phyloP scores from a whole-genome alignment of 2,329 filamentous ascomycete genomes.

The Neospermospora avenae region DNA sequence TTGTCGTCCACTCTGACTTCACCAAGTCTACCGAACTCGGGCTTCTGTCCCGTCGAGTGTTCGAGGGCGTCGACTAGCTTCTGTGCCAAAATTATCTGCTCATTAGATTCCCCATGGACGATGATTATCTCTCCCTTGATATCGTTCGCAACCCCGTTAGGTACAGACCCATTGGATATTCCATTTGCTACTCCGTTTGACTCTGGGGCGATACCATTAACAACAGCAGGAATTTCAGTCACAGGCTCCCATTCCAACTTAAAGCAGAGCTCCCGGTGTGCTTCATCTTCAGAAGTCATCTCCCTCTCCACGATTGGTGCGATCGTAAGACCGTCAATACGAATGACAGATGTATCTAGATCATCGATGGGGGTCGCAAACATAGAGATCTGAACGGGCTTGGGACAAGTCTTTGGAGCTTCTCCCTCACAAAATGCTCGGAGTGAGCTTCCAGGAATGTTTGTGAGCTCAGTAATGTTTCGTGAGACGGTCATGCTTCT shows the following conservation, averaged over 20 bases:
- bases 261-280: conserved; percentile 44
- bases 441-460: conserved; percentile 37
- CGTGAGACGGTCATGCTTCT: conserved; percentile 39
- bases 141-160: background rate
- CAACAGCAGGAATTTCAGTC: background rate
- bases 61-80: conserved; percentile 37
- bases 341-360: conserved; percentile 37
- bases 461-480: conserved; percentile 36
- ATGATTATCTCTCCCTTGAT: conserved; percentile 31
- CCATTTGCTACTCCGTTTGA: conserved; percentile 6
- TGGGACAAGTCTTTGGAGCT: conserved; percentile 32
- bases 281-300: conserved; percentile 29
- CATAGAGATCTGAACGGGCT: conserved; percentile 40
- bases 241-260: conserved; percentile 44
- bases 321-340: conserved; percentile 39
- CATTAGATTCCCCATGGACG: conserved; percentile 21
- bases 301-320: conserved; percentile 42
- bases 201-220: background rate
- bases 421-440: conserved; percentile 40
- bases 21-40: conserved; percentile 35
- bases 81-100: conserved; percentile 36
- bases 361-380: conserved; percentile 35
- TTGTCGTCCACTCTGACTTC: conserved; percentile 30
- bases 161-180: background rate
- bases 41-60: conserved; percentile 36